Base-by-base conservation (phyloP, 2,329 filamentous ascomycete species). In the Xylaria arbuscula region DNA sequence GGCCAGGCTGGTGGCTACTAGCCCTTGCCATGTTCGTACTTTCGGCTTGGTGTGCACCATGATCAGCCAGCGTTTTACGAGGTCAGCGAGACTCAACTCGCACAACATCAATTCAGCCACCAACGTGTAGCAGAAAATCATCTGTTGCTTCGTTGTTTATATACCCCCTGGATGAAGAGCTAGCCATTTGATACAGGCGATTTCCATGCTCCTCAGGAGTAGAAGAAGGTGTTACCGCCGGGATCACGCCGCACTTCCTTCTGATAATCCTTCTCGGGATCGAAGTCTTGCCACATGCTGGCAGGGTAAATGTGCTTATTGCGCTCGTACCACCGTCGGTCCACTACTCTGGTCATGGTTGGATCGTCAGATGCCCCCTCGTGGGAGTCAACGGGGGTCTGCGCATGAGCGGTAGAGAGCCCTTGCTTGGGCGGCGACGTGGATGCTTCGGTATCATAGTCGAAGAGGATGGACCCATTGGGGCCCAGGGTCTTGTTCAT, bases 251-350 rank as follows among this genome's bases (percentile, higher is more conserved):
- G 88, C 47, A 94, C 88, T 73, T 93, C 89, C 72, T 85, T 87
- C 76, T 89, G 87, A 82, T 97, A 97, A 75, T 98, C 92, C 80
- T 92, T 93, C 69, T 93, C 93, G 0, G 94, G 92, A 73, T 97
- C 94, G 79, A 97, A 99, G 71, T 97, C 92, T 75, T 94, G 93
- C 96, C 96, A 99, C 55, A 95, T 88, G 78, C 93, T 98, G 22
- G 95, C 95, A 0, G 96, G 96, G 79, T 95, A 99, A 66, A 99
- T 98, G 80, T 99, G 96, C 81, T 98, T 99, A 79, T 98, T 98
- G 76, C 90, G 89, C 83, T 98, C 94, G 79, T 98, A 99, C 96
- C 96, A 99, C 68, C 96, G 86, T 68, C 96, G 88, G 82, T 99
- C 95, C 3, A 99, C 95, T 3, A 99, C 94, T 78, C 98, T 98